Conservation (phyloP, 768 basidiomycete species). For the Boletus reticulatus region DNA sequence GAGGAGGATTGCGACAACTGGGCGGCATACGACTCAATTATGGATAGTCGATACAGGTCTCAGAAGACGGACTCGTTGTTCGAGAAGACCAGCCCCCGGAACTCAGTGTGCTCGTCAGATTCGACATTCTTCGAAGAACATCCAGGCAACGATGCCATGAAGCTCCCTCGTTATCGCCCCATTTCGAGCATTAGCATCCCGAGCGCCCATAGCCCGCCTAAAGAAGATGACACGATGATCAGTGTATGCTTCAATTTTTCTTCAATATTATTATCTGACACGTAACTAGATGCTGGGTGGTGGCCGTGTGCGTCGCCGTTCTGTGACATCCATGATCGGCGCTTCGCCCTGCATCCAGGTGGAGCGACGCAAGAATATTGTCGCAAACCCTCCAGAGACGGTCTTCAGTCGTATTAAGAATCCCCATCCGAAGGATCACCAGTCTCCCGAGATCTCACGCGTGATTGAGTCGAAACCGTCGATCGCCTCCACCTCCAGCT, state of each 20-base stretch:
- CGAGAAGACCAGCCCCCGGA: constrained; percentile 56
- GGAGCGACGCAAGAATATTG: constrained; percentile 58
- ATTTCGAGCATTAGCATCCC: constrained; percentile 60
- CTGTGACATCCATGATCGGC: constrained; percentile 64
- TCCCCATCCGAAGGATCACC: background rate
- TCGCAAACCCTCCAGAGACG: constrained; percentile 22
- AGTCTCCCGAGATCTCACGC: constrained; percentile 44
- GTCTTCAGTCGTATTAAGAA: constrained; percentile 39
- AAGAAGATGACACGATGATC: constrained; percentile 83
- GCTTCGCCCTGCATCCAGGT: constrained; percentile 66
- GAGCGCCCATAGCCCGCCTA: constrained; percentile 45
- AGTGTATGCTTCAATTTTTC: constrained; percentile 43
- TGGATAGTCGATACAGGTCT: constrained; percentile 47
- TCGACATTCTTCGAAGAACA: constrained; percentile 59
- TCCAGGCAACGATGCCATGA: constrained; percentile 30
- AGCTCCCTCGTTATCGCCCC: constrained; percentile 60
- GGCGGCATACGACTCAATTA: constrained; percentile 62
- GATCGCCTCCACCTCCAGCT: constrained; percentile 56
- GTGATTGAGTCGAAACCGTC: constrained; percentile 59
- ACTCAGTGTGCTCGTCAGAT: constrained; percentile 48
- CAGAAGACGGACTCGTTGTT: constrained; percentile 53
- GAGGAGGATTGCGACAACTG: constrained; percentile 30
- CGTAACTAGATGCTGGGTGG: constrained; percentile 72
- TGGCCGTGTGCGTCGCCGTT: constrained; percentile 67
- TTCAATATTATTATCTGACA: background rate